Conservation (phyloP, 768 basidiomycete genomes). For the Amanita fuliginea region DNA sequence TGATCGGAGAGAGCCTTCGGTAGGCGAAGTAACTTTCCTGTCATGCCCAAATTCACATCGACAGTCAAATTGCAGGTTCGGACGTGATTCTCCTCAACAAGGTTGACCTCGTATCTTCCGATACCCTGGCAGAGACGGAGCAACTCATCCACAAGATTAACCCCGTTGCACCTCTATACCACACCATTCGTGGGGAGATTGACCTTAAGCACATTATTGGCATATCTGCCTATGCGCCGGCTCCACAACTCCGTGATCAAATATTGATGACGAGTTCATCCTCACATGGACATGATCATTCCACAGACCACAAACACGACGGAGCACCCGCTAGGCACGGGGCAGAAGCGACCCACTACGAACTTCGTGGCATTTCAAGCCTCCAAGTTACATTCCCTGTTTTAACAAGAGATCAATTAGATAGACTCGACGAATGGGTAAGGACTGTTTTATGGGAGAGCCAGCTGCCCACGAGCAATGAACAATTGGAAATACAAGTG, state of each 20-base stretch:
- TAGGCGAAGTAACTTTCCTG: slow-evolving; percentile 16
- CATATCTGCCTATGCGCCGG: slow-evolving; percentile 57
- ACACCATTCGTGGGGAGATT: slow-evolving; percentile 62
- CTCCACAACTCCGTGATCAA: background rate
- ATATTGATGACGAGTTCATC: background rate
- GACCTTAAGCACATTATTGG: slow-evolving; percentile 70
- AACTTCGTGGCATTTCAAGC: slow-evolving; percentile 74
- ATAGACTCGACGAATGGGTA: slow-evolving; percentile 69
- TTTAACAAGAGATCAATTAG: slow-evolving; percentile 35
- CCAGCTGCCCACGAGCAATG: slow-evolving; percentile 24
- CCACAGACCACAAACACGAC: background rate
- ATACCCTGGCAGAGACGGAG: slow-evolving; percentile 38
- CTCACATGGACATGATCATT: slow-evolving; percentile 6
- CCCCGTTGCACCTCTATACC: slow-evolving; percentile 64
- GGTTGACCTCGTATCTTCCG: slow-evolving; percentile 53
- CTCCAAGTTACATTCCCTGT: slow-evolving; percentile 60
- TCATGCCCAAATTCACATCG: background rate
- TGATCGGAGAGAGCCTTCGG: slow-evolving; percentile 71
- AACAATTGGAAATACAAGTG: slow-evolving; percentile 37
- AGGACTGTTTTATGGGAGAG: slow-evolving; percentile 77
- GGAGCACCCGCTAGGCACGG: slow-evolving; percentile 11
- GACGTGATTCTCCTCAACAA: slow-evolving; percentile 94
- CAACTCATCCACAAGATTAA: slow-evolving; percentile 64
- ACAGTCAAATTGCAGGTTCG: slow-evolving; percentile 88
- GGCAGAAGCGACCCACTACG: slow-evolving; percentile 45